Evolutionary conservation across 345 rosid genomes (phyloP), one percentile per base, ranked within the genome.

Genomic region (Triadica sebifera): DNA sequence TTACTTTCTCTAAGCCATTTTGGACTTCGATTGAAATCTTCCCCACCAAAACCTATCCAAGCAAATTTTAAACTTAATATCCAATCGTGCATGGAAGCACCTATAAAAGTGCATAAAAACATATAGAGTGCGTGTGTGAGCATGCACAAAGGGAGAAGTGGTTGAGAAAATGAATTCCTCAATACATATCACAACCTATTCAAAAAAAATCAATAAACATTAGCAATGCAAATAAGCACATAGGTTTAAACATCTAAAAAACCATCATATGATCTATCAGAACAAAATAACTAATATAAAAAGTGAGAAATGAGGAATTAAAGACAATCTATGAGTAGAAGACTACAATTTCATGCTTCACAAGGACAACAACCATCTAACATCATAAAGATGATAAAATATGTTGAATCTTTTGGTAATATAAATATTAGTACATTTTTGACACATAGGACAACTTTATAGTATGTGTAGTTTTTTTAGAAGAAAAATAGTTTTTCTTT

Each of bases 1-100:
- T 95, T 69, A 95, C 98, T 76, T 95, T 95, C 86, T 93, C 98
- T 74, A 95, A 81, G 82, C 91, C 99, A 75, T 95, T 93, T 70
- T 93, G 98, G 0, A 97, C 99, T 69, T 97, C 99, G 0, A 97
- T 93, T 10, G 99, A 93, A 64, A 95, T 93, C 82, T 76, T 93
- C 17, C 99, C 99, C 66, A 91, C 52, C 84, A 95, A 66, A 69
- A 95, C 94, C 97, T 91, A 51, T 41, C n/a, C 9, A 1, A 39
- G 10, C 59, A 68, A 29, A 43, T n/a, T 17, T 53, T 65, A 20
- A 46, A 65, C 38, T 24, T 46, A 22, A 20, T 16, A 46, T 45
- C 16, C 11, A 17, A 53, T 17, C 7, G 55, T 46, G 24, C 39
- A 47, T 13, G 20, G 46, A 62, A 29, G 46, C 1, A 56, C 29